Conservation (phyloP, 129 eudicot species). For the Flaveria bidentis region DNA sequence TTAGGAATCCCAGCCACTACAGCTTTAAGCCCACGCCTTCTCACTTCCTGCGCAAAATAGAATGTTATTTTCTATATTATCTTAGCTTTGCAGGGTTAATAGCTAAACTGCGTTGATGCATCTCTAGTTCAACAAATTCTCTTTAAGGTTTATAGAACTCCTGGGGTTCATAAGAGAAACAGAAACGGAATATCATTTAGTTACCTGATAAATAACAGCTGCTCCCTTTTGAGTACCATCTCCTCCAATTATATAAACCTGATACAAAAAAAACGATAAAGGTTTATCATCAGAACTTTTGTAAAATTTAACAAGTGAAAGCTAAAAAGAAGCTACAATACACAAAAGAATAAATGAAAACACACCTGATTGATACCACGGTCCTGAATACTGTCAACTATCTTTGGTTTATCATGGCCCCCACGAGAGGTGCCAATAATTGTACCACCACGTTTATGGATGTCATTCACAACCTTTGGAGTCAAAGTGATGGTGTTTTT, state of each 20-base stretch:
- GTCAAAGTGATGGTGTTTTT: constrained; percentile 66
- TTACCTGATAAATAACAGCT: constrained; percentile 75
- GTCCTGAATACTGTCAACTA: constrained; percentile 90
- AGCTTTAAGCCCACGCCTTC: constrained; percentile 78
- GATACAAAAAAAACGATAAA: constrained; percentile 27
- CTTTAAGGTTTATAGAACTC: background rate
- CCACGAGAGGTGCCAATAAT: constrained; percentile 85
- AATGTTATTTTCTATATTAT: background rate
- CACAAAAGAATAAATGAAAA: background rate
- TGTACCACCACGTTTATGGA: constrained; percentile 97
- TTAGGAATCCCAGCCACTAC: constrained; percentile 89
- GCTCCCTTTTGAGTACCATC: constrained; percentile 92
- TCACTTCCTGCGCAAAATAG: constrained; percentile 65
- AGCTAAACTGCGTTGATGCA: background rate
- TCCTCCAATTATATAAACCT: constrained; percentile 94
- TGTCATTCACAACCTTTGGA: constrained; percentile 77
- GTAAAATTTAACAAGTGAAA: constrained; percentile 16
- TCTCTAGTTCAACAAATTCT: background rate
- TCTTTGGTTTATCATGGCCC: constrained; percentile 80
- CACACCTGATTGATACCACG: constrained; percentile 88
- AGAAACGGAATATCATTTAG: constrained; percentile 1
- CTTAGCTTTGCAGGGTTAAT: background rate
- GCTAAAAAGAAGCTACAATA: constrained; percentile 17
- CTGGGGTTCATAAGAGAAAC: background rate
- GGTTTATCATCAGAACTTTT: background rate